Evolutionary conservation across 108 stramenopile species (phyloP), one percentile per base, ranked within the genome.

Genomic region (Pseudonitzschia delicatissima): DNA sequence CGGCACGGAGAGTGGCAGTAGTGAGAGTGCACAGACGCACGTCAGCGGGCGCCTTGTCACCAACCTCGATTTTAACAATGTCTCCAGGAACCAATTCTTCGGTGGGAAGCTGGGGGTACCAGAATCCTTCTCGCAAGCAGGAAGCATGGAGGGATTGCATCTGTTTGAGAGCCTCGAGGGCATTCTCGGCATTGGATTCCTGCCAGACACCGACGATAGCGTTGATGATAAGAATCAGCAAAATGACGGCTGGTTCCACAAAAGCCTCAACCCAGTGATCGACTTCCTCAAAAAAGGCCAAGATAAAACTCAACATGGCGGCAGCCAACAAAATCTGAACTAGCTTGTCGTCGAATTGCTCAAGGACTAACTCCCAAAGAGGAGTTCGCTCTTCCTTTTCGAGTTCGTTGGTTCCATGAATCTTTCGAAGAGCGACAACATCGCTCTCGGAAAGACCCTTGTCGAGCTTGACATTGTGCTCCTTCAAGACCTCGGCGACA

Each of bases 31-130:
- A 47, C 74, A 98, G 77, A 63, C 96, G 88, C 15, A 96, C 40
- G 77, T 98, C 98, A 9, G 91, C 87, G n/a, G 96, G 95, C 34
- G 93, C 72, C 42, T 78, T 78, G 67, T 95, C 92, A 18, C 96
- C 96, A 15, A 74, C 50, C 12, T 69, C 66, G 18, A 97, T 62
- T n/a, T 78, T 42, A 63, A 89, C 81, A 37, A 90, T 47, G 64
- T 92, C 91, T 28, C 91, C 91, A 40, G 88, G 88, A 35, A 92
- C 91, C 34, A 92, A 57, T 1, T 86, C 77, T 27, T 47, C 65
- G 21, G 87, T 78, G 49, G 87, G 86, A 39, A 92, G 69, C 76
- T 84, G 76, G 25, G 73, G 44, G 31, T 87, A 81, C 53, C 53
- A 55, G 57, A 77, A 73, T 20, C 91, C 88, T 58, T 80, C 77